phyloP scores from a whole-genome alignment of 495 filamentous ascomycete species.

The Tuber calosporum region DNA sequence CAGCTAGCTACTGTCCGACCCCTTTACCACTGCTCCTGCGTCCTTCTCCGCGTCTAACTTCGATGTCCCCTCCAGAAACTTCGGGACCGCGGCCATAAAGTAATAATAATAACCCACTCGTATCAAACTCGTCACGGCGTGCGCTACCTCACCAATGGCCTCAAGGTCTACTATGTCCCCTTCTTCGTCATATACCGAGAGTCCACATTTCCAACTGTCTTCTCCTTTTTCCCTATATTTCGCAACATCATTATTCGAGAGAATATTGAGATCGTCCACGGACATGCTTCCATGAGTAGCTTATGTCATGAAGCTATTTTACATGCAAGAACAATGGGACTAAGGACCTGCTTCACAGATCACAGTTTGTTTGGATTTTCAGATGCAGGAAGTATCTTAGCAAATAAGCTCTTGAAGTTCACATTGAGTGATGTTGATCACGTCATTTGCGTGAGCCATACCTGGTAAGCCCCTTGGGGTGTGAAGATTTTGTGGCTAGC shows the following conservation, averaged over 20 bases:
- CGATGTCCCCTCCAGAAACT: conserved; percentile 53
- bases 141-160: conserved; percentile 93
- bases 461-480: conserved; percentile 58
- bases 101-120: conserved; percentile 95
- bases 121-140: conserved; percentile 85
- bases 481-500: conserved; percentile 16
- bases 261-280: conserved; percentile 92
- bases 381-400: conserved; percentile 88
- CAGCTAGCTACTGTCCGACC: conserved; percentile 58
- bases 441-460: conserved; percentile 96
- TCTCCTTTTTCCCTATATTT: conserved; percentile 95
- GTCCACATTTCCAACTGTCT: conserved; percentile 92
- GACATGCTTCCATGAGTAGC: conserved; percentile 83
- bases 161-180: conserved; percentile 96
- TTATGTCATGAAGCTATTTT: conserved; percentile 92
- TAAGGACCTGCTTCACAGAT: conserved; percentile 93
- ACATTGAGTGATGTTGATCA: conserved; percentile 94
- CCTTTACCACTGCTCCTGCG: not conserved
- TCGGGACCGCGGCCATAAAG: conserved; percentile 94
- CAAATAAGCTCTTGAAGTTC: conserved; percentile 95
- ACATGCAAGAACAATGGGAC: conserved; percentile 90
- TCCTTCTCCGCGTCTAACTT: conserved; percentile 14
- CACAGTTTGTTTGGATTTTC: conserved; percentile 98
- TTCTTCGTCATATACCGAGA: conserved; percentile 93
- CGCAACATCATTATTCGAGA: conserved; percentile 92